phyloP scores from a whole-genome alignment of 2,329 filamentous ascomycete genomes.

The Nothophoma quercina region DNA sequence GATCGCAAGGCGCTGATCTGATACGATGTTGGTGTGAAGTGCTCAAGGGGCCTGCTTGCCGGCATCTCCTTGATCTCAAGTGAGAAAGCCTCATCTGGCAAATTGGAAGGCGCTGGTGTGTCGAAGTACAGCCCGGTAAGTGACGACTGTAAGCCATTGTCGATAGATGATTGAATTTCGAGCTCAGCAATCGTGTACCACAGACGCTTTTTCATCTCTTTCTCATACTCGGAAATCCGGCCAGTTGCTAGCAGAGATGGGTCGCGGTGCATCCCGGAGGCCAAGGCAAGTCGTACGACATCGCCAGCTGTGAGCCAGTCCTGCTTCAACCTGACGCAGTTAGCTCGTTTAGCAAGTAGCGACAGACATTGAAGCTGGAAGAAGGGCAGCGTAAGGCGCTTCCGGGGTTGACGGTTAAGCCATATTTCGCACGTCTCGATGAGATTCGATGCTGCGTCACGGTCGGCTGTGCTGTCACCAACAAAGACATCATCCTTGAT shows the following conservation, averaged over 20 bases:
- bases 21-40: constrained; percentile 45
- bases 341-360: constrained; percentile 59
- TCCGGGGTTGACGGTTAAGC: constrained; percentile 57
- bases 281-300: constrained; percentile 61
- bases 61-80: constrained; percentile 33
- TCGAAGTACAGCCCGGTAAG: constrained; percentile 58
- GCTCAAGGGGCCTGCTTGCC: constrained; percentile 28
- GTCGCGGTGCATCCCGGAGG: constrained; percentile 62
- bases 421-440: constrained; percentile 53
- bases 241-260: constrained; percentile 48
- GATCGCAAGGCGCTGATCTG: constrained; percentile 33
- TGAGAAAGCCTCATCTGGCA: constrained; percentile 59
- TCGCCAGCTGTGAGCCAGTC: constrained; percentile 61
- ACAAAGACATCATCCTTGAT: constrained; percentile 47
- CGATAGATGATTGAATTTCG: constrained; percentile 63
- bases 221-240: constrained; percentile 52
- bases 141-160: constrained; percentile 61
- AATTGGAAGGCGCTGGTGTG: constrained; percentile 57
- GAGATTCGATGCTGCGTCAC: constrained; percentile 49
- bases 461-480: constrained; percentile 53
- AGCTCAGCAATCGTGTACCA: constrained; percentile 66
- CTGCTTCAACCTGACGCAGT: constrained; percentile 62
- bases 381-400: constrained; percentile 59
- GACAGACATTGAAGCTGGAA: constrained; percentile 62
- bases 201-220: constrained; percentile 63